phyloP scores from a whole-genome alignment of 1,139 yeast genomes.

The Chernovozyma sophiae-reginae region DNA sequence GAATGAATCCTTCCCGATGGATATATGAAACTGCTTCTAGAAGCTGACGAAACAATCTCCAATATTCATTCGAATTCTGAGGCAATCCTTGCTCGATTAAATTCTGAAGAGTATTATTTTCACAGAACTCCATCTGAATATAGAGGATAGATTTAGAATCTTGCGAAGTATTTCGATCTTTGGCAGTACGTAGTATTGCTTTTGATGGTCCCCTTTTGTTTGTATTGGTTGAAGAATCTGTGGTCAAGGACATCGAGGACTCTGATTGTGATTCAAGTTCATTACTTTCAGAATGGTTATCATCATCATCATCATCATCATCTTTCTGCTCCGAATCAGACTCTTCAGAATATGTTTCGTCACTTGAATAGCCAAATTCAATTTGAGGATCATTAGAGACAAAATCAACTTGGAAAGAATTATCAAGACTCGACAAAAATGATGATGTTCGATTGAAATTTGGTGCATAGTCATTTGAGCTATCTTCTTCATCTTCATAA shows the following conservation, averaged over 20 bases:
- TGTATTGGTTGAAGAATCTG: not conserved
- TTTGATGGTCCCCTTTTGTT: not conserved
- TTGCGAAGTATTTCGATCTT: not conserved
- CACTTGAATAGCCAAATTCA: conserved; percentile 51
- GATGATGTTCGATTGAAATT: conserved; percentile 22
- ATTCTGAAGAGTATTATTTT: conserved; percentile 82
- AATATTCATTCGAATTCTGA: conserved; percentile 69
- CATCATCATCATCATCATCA: conserved; percentile 6
- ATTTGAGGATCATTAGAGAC: conserved; percentile 61
- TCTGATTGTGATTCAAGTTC: conserved; percentile 9
- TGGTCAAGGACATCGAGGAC: not conserved
- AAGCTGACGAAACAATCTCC: conserved; percentile 85
- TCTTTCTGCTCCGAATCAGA: conserved; percentile 11
- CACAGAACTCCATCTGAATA: conserved; percentile 98
- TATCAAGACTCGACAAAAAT: conserved; percentile 26
- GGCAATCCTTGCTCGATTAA: conserved; percentile 80
- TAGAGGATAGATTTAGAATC: conserved; percentile 50
- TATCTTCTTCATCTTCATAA: not conserved
- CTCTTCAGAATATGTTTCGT: conserved; percentile 17
- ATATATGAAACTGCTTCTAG: conserved; percentile 89
- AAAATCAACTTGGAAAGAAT: conserved; percentile 54
- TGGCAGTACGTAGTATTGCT: not conserved
- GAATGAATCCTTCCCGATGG: conserved; percentile 91
- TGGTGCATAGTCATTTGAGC: no score
- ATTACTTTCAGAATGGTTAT: conserved; percentile 9